Evolutionary conservation across 2,329 filamentous ascomycete genomes (phyloP), one percentile per base, ranked within the genome.

Genomic region (Bipolaris victoriae): DNA sequence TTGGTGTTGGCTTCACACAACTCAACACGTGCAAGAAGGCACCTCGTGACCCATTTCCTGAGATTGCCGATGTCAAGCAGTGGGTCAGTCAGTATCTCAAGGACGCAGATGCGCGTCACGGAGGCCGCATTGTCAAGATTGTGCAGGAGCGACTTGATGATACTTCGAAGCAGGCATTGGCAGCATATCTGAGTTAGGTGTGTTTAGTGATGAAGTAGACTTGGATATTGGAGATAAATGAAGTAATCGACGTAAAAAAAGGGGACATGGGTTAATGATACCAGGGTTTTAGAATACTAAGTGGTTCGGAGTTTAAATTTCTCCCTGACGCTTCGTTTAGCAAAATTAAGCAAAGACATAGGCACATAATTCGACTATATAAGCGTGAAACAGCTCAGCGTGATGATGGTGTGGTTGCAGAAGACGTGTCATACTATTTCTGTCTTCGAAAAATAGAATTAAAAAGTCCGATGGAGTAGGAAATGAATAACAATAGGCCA

Each of bases 1-100:
- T 99, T 71, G 95, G 95, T 24, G 88, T 97, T 63, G 94, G 92
- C 7, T 99, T 96, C 78, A 98, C 95, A 0, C 89, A 91, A 31
- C 84, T 99, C 61, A 96, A 94, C 79, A 97, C 94, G 0, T 95
- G 94, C 80, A 91, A 89, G 75, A 88, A 88, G 57, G 81, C 86
- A 3, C 79, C 85, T 1, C 84, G 83, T 49, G 95, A 98, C 74
- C 90, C 93, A 18, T 98, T 92, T 81, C 90, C 93, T 0, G 90
- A 97, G 60, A 87, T 97, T 13, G 84, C 86, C 5, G 88, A 92
- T 52, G 90, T 92, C 51, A 90, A 89, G 74, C 76, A 73, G 9
- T 99, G 94, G 94, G 93, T 97, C n/a, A 83, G 90, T 54, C 80
- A 84, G 62, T 92, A 91, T 73, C 80, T 97, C 71, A 89, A 88